Evolutionary conservation across 306 rosid species (phyloP).

Genomic region (Myrica gale): DNA sequence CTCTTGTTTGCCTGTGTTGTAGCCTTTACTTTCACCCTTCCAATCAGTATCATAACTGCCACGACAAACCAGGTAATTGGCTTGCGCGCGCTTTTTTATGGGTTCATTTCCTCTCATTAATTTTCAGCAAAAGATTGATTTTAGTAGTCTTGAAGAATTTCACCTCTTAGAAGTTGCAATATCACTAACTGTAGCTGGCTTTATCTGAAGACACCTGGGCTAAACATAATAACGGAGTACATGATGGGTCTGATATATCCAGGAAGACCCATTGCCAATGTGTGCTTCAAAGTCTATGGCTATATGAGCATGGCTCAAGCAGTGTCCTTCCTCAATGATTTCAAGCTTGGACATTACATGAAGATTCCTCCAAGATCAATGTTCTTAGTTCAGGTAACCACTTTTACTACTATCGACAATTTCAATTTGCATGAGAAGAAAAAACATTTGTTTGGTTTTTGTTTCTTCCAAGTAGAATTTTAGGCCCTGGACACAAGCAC

Average conservation of each 20-base stretch:
- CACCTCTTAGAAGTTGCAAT: too few relatives aligned
- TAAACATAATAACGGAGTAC: conserved; percentile 40
- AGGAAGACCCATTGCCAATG: conserved; percentile 83
- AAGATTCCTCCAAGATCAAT: conserved; percentile 88
- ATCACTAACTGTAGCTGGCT: conserved; percentile 1
- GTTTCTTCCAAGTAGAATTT: too few relatives aligned
- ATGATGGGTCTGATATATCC: conserved; percentile 69
- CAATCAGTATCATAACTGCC: conserved; percentile 4
- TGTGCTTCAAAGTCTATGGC: conserved; percentile 84
- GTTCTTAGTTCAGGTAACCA: conserved; percentile 71
- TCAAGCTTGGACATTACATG: conserved; percentile 90
- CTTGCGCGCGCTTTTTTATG: too few relatives aligned
- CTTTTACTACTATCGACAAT: not conserved
- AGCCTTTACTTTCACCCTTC: not conserved
- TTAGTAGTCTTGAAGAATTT: too few relatives aligned
- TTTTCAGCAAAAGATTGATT: too few relatives aligned
- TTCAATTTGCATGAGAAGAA: not conserved
- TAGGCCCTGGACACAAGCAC: too few relatives aligned
- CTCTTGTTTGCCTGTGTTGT: not conserved
- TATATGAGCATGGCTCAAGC: conserved; percentile 80
- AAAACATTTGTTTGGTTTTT: too few relatives aligned
- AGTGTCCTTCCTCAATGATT: conserved; percentile 77
- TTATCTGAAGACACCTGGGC: not conserved
- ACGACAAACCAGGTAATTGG: conserved; percentile 14
- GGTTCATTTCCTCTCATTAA: too few relatives aligned